These are phyloP conservation scores for Pyronema omphalodes DNA, from an alignment of 495 filamentous ascomycete genomes.

Conservation along the genomic window DNA sequence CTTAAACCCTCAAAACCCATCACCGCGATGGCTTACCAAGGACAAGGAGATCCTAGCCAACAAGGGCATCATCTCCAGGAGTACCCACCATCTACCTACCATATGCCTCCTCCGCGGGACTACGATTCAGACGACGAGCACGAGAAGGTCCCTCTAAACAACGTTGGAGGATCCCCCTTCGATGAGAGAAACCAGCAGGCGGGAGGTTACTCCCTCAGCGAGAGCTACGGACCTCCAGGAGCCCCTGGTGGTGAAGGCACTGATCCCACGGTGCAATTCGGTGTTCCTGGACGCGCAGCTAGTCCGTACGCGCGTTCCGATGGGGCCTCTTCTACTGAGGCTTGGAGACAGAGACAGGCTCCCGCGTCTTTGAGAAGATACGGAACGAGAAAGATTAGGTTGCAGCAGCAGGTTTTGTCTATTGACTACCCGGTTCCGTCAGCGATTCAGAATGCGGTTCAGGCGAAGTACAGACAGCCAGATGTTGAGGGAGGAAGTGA, in stretches of 20 bases:
- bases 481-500: constrained; percentile 71
- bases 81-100: constrained; percentile 24
- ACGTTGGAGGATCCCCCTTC: constrained; percentile 18
- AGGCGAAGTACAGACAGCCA: constrained; percentile 77
- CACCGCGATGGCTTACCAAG: constrained; percentile 22
- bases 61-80: constrained; percentile 23
- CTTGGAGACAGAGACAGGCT: constrained; percentile 76
- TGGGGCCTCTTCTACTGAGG: constrained; percentile 54
- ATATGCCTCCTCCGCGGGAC: constrained; percentile 23
- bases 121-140: constrained; percentile 25
- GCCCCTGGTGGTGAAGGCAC: constrained; percentile 11
- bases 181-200: constrained; percentile 12
- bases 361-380: constrained; percentile 67
- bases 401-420: constrained; percentile 89
- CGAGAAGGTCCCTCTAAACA: constrained; percentile 23
- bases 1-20: not conserved
- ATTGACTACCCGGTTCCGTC: constrained; percentile 95
- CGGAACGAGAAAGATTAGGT: constrained; percentile 89
- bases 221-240: constrained; percentile 60
- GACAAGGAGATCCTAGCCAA: constrained; percentile 11
- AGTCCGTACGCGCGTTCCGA: constrained; percentile 52
- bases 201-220: constrained; percentile 67
- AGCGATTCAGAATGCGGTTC: constrained; percentile 90
- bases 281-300: constrained; percentile 25
- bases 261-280: constrained; percentile 27